Percentiles rank a stretch among this genome's conserved stretches.
Conservation (phyloP, 345 rosid genomes). For the Toxicodendron radicans region DNA sequence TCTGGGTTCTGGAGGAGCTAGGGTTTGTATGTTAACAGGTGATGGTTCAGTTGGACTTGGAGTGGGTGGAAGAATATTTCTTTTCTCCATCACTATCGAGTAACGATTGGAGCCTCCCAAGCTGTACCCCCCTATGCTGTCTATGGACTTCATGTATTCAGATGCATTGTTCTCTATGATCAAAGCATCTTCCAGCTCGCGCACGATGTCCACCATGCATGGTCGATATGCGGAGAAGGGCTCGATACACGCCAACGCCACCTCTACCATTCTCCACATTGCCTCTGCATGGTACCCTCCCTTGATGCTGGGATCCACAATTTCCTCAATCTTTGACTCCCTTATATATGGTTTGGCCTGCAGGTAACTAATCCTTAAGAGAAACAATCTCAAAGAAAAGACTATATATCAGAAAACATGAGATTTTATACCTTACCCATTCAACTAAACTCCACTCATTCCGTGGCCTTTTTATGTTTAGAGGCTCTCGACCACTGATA, state of each 20-base stretch:
- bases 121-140: conserved; percentile 60
- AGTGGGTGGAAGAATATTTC: conserved; percentile 33
- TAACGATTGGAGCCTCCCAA: conserved; percentile 53
- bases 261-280: conserved; percentile 79
- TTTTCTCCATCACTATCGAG: conserved; percentile 45
- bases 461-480: conserved; percentile 60
- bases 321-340: conserved; percentile 69
- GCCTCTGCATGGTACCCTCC: conserved; percentile 76
- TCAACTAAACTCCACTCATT: conserved; percentile 77
- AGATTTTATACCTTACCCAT: conserved; percentile 48
- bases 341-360: conserved; percentile 68
- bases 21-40: conserved; percentile 35
- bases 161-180: conserved; percentile 80
- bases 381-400: neutral
- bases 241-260: conserved; percentile 65
- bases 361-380: neutral
- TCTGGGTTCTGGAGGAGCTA: conserved; percentile 55
- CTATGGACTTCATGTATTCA: conserved; percentile 71
- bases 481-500: conserved; percentile 66
- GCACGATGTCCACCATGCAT: conserved; percentile 57
- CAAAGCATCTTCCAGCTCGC: conserved; percentile 71
- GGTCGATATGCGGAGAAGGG: conserved; percentile 62
- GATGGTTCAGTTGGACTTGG: conserved; percentile 44
- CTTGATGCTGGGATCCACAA: conserved; percentile 62
- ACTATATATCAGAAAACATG: neutral